Percentiles rank a stretch among this genome's conserved stretches.
Evolutionary conservation across 495 filamentous ascomycete genomes (phyloP).

Genomic region (Xylaria palmicola): DNA sequence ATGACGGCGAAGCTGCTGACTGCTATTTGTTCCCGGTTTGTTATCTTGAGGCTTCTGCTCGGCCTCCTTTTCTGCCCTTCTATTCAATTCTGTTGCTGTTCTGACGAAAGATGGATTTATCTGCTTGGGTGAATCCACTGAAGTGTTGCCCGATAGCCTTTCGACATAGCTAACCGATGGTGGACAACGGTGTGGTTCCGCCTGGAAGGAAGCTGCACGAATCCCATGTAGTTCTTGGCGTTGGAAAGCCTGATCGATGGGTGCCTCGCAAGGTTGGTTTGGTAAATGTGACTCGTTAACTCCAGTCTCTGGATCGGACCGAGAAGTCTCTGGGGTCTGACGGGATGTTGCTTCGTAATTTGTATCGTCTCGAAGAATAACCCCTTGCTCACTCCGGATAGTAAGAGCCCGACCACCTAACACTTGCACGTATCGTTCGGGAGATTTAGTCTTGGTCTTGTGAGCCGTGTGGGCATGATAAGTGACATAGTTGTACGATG

Average conservation of each 20-base stretch:
- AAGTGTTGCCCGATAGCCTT: background rate
- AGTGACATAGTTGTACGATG: conserved; percentile 23
- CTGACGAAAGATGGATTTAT: background rate
- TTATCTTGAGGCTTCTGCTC: background rate
- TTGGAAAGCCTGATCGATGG: background rate
- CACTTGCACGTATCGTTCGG: conserved; percentile 28
- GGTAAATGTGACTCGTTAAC: background rate
- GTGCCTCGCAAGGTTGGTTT: background rate
- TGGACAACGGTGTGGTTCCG: background rate
- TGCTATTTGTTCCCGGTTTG: background rate
- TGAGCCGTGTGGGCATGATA: conserved; percentile 23
- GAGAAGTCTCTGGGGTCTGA: background rate
- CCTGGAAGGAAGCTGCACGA: background rate
- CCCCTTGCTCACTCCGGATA: conserved; percentile 31
- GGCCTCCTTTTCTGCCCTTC: background rate
- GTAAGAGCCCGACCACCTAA: conserved; percentile 24
- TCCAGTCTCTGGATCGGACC: background rate
- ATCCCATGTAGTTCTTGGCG: background rate
- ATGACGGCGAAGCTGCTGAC: conserved; percentile 22
- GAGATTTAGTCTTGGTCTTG: conserved; percentile 27
- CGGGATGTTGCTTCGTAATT: background rate
- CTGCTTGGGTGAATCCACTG: background rate
- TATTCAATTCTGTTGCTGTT: background rate
- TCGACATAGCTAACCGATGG: background rate
- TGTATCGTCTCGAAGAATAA: conserved; percentile 29